Percentiles rank a stretch among this genome's conserved stretches.
phyloP scores from a whole-genome alignment of 2,329 filamentous ascomycete genomes.

The Cercospora janseana region DNA sequence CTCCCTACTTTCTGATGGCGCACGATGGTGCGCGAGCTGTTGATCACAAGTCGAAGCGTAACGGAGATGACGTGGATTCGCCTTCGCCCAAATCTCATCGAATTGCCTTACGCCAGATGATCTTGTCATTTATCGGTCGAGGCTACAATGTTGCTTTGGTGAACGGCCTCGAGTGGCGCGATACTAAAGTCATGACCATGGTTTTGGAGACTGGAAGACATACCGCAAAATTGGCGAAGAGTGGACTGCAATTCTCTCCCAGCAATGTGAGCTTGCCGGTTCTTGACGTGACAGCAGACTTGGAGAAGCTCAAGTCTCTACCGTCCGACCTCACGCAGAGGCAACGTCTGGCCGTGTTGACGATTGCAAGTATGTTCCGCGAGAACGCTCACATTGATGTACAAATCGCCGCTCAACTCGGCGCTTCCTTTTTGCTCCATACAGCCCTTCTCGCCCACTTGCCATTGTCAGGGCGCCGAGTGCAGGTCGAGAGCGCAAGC shows the following conservation, averaged over 20 bases:
- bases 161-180: conserved; percentile 61
- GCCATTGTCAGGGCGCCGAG: conserved; percentile 33
- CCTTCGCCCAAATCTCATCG: conserved; percentile 21
- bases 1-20: conserved; percentile 66
- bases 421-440: conserved; percentile 33
- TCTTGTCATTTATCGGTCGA: conserved; percentile 55
- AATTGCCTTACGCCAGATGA: conserved; percentile 46
- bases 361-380: conserved; percentile 26
- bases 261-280: conserved; percentile 7
- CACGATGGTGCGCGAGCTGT: conserved; percentile 56
- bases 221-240: conserved; percentile 2
- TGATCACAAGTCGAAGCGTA: conserved; percentile 26
- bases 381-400: conserved; percentile 13
- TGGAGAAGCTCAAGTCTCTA: conserved; percentile 20
- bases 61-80: conserved; percentile 18
- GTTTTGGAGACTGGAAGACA: conserved; percentile 41
- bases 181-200: conserved; percentile 60
- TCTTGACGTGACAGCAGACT: conserved; percentile 20
- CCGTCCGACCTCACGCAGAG: conserved; percentile 28
- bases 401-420: conserved; percentile 16
- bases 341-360: conserved; percentile 30
- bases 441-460: conserved; percentile 33
- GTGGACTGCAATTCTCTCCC: conserved; percentile 4
- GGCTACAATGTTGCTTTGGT: conserved; percentile 63
- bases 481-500: conserved; percentile 19